Base-by-base conservation (phyloP, 176 grass and related monocot species). In the Ensete ventricosum region DNA sequence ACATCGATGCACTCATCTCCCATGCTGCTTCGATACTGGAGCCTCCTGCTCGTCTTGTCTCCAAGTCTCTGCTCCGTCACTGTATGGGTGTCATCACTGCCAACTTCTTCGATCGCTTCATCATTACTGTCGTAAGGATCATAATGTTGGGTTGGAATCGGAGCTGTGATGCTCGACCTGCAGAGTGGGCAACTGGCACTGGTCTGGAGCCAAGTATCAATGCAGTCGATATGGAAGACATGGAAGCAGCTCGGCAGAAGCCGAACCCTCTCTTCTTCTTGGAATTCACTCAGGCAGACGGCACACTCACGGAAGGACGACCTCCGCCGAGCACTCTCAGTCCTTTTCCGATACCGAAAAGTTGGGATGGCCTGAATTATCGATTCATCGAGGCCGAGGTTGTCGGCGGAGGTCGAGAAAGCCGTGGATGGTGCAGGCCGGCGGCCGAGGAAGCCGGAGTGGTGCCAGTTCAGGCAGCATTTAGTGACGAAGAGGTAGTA, bases 211-310 rank as follows among this genome's bases (percentile, higher is more conserved):
- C 74, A 76, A 11, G 57, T 52, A 23, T 76, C 58, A 11, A 76
- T 64, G 74, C 74, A 76, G 59, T 76, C 74, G 27, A 76, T 64
- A 27, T 76, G 74, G 57, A 76, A 76, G 34, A 64, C 11, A 23
- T 64, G 74, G 58, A 57, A 34, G 74, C 74, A 76, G 19, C 8
- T 43, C 2, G 58, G 58, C 3, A 76, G 55, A 4, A 76, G 58
- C 57, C 8, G n/a, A 20, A 76, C 51, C 57, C 58, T 64, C 74
- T 76, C 58, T 26, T 52, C n/a, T 24, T 76, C 74, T 21, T 9
- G 57, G 43, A 76, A 76, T 58, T 76, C 74, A 17, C 10, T 76
- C 29, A 76, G 58, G 57, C 57, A 76, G 19, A 76, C 74, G 20
- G 48, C 55, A n/a, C 55, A 76, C 55, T 76, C 74, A 11, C n/a